These are phyloP conservation scores for Trametopsis cervina DNA, from an alignment of 768 basidiomycete genomes.

Conservation along the genomic window DNA sequence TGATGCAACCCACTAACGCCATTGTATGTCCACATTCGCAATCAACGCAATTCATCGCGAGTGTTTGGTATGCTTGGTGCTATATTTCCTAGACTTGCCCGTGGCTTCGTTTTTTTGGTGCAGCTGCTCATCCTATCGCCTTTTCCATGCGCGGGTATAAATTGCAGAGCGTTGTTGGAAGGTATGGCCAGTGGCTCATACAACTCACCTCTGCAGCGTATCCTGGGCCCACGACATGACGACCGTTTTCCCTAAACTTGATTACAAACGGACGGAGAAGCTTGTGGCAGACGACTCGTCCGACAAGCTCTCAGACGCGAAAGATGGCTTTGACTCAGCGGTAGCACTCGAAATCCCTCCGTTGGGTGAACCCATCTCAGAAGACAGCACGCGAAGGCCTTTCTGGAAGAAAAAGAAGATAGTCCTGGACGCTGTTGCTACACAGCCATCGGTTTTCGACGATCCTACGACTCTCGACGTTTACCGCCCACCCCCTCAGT, in stretches of 20 bases:
- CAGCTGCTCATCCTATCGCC: too few relatives aligned
- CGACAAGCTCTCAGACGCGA: slow-evolving; percentile 10
- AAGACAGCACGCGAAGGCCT: slow-evolving; percentile 15
- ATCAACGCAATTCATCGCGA: slow-evolving; percentile 17
- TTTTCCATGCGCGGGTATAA: slow-evolving; percentile 1
- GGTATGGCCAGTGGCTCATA: too few relatives aligned
- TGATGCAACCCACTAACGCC: slow-evolving; percentile 17
- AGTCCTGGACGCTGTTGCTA: slow-evolving; percentile 48
- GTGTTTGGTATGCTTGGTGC: neutral
- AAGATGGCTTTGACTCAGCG: slow-evolving; percentile 15
- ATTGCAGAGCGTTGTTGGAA: neutral
- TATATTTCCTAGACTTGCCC: too few relatives aligned
- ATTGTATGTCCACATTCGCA: slow-evolving; percentile 19
- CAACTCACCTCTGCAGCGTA: neutral
- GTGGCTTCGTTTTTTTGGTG: too few relatives aligned
- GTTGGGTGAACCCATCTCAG: slow-evolving; percentile 10
- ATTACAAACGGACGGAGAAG: slow-evolving; percentile 6
- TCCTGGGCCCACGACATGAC: slow-evolving; percentile 8
- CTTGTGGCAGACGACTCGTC: slow-evolving; percentile 10
- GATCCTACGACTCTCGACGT: slow-evolving; percentile 42
- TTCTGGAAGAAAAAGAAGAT: slow-evolving; percentile 25
- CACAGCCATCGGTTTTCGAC: slow-evolving; percentile 58
- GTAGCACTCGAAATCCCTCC: slow-evolving; percentile 11
- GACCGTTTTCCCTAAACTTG: slow-evolving; percentile 6
- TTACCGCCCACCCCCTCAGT: slow-evolving; percentile 45